phyloP scores from a whole-genome alignment of 495 filamentous ascomycete species.

The Penicillium egyptiacum region DNA sequence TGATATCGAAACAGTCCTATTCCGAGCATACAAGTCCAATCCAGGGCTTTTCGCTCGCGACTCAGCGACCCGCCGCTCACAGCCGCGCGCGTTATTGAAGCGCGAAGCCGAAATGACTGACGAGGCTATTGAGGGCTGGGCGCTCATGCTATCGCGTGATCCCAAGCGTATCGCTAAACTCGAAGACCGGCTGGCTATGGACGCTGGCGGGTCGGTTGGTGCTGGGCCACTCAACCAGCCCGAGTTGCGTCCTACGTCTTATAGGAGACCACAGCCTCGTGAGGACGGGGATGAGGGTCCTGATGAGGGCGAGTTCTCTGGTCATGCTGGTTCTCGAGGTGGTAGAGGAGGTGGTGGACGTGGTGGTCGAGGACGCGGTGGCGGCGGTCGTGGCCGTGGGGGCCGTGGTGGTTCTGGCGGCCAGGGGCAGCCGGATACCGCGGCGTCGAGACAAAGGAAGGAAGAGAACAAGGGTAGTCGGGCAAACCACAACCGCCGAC shows the following conservation, averaged over 20 bases:
- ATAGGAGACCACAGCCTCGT: slow-evolving; percentile 31
- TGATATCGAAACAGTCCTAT: slow-evolving; percentile 55
- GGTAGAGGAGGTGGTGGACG: slow-evolving; percentile 51
- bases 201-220: slow-evolving; percentile 42
- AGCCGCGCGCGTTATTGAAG: slow-evolving; percentile 61
- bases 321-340: slow-evolving; percentile 53
- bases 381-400: slow-evolving; percentile 53
- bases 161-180: slow-evolving; percentile 62
- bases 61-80: slow-evolving; percentile 61
- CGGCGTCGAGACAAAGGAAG: slow-evolving; percentile 66
- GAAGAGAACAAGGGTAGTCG: slow-evolving; percentile 73
- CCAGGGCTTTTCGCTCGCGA: slow-evolving; percentile 69
- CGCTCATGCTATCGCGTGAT: slow-evolving; percentile 75
- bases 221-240: slow-evolving; percentile 48
- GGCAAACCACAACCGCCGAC: slow-evolving; percentile 76
- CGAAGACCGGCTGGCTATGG: slow-evolving; percentile 63
- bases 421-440: slow-evolving; percentile 55
- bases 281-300: slow-evolving; percentile 37
- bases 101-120: slow-evolving; percentile 85
- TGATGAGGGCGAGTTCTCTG: slow-evolving; percentile 26
- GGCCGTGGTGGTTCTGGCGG: slow-evolving; percentile 48
- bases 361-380: slow-evolving; percentile 46
- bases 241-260: slow-evolving; percentile 62
- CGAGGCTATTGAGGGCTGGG: slow-evolving; percentile 94
- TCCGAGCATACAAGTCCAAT: slow-evolving; percentile 61